Evolutionary conservation across 768 basidiomycete genomes (phyloP).

Genomic region (Agrocybe chaxingu): DNA sequence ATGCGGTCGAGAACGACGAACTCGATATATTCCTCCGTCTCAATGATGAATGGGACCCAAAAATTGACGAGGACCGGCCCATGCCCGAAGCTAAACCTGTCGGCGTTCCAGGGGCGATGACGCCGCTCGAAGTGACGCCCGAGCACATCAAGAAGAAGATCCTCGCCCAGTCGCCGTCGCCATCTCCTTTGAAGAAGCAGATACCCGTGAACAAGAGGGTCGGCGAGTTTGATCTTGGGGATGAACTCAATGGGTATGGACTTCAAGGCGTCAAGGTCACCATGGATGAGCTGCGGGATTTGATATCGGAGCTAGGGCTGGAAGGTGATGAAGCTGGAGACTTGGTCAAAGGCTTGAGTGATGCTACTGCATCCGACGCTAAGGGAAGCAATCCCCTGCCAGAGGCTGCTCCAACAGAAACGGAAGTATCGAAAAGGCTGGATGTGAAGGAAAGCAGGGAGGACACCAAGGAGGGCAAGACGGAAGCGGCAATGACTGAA

Average conservation of each 20-base stretch:
- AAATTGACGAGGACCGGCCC: conserved; percentile 58
- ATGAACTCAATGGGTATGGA: conserved; percentile 66
- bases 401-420: background rate
- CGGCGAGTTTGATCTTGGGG: conserved; percentile 60
- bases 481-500: too few species aligned
- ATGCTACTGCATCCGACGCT: conserved; percentile 10
- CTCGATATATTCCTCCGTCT: conserved; percentile 69
- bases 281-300: conserved; percentile 64
- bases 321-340: conserved; percentile 76
- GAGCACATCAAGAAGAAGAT: conserved; percentile 61
- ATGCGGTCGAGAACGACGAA: conserved; percentile 78
- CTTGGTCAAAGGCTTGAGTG: conserved; percentile 61
- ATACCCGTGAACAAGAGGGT: conserved; percentile 54
- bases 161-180: conserved; percentile 36
- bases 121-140: conserved; percentile 80
- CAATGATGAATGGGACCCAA: conserved; percentile 64
- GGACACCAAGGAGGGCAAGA: conserved; percentile 5
- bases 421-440: conserved; percentile 1
- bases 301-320: conserved; percentile 75
- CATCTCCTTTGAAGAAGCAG: conserved; percentile 41
- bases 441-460: conserved; percentile 5
- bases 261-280: conserved; percentile 77
- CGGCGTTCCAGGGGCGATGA: conserved; percentile 77
- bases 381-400: background rate
- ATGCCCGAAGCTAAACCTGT: conserved; percentile 56